Evolutionary conservation across 1,139 yeast species (phyloP).

Genomic region (Taiozyma sp.): DNA sequence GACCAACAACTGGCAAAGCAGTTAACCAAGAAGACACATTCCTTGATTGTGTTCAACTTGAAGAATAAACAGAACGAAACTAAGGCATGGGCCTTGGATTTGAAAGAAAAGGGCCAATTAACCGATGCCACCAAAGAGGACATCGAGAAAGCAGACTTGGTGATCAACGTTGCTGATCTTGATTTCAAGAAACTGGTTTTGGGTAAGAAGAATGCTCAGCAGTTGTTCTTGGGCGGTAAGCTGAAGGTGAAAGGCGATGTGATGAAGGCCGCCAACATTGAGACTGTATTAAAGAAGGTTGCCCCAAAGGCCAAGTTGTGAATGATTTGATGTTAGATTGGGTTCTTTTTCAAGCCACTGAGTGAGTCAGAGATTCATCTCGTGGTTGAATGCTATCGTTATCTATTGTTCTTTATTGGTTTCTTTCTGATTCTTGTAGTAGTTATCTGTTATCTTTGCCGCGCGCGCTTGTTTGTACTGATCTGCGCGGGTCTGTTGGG

Average conservation of each 20-base stretch:
- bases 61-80: slow-evolving; percentile 64
- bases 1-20: slow-evolving; percentile 7
- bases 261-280: slow-evolving; percentile 83
- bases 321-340: too few relatives aligned
- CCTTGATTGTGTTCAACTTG: slow-evolving; percentile 63
- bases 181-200: slow-evolving; percentile 63
- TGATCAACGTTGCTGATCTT: slow-evolving; percentile 57
- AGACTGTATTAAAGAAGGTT: slow-evolving; percentile 64
- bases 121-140: slow-evolving; percentile 43
- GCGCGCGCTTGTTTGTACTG: background rate
- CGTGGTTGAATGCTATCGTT: too few relatives aligned
- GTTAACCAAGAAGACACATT: slow-evolving; percentile 40
- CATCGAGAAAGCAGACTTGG: slow-evolving; percentile 57
- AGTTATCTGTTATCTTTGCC: background rate
- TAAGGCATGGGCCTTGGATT: slow-evolving; percentile 68
- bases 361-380: too few relatives aligned
- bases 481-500: background rate
- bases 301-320: slow-evolving; percentile 52
- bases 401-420: too few relatives aligned
- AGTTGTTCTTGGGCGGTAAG: slow-evolving; percentile 79
- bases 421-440: too few relatives aligned
- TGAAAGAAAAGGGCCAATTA: slow-evolving; percentile 59
- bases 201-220: slow-evolving; percentile 83
- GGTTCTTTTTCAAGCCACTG: too few relatives aligned
- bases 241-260: slow-evolving; percentile 85